Conservation (phyloP, 768 basidiomycete species). For the Russula ochroleuca region DNA sequence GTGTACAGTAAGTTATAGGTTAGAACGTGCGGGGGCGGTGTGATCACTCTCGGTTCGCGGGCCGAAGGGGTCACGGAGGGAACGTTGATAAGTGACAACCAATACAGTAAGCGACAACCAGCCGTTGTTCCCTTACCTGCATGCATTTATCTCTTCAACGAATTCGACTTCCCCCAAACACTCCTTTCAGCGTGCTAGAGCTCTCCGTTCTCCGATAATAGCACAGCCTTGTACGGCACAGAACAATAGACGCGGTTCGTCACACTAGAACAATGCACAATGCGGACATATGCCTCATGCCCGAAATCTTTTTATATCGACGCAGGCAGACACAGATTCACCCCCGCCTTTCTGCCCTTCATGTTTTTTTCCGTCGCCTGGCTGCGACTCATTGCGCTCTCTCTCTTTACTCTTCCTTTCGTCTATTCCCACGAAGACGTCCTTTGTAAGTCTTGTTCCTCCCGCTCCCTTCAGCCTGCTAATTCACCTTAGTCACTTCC, state of each 20-base stretch:
- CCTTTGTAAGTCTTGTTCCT: slow-evolving; percentile 49
- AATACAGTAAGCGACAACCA: slow-evolving; percentile 1
- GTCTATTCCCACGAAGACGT: slow-evolving; percentile 50
- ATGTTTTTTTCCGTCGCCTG: slow-evolving; percentile 71
- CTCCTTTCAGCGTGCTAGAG: slow-evolving; percentile 4
- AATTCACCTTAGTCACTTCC: slow-evolving; percentile 58
- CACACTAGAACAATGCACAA: slow-evolving; percentile 26
- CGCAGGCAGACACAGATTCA: slow-evolving; percentile 1
- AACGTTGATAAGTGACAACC: background rate
- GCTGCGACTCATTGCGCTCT: slow-evolving; percentile 53
- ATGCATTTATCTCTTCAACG: slow-evolving; percentile 3
- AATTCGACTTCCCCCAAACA: background rate
- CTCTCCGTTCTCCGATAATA: background rate
- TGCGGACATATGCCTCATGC: slow-evolving; percentile 22
- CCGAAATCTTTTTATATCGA: slow-evolving; percentile 24
- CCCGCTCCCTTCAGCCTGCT: slow-evolving; percentile 9
- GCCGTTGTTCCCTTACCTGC: background rate
- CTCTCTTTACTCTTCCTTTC: slow-evolving; percentile 39
- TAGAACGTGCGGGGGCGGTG: background rate
- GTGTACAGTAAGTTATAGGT: background rate
- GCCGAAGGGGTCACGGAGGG: background rate
- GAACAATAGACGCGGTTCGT: slow-evolving; percentile 23
- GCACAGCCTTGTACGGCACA: slow-evolving; percentile 13
- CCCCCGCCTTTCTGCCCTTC: slow-evolving; percentile 34
- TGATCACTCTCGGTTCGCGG: background rate